Base-by-base conservation (phyloP, 2,329 filamentous ascomycete species). In the Exophiala calicioides region DNA sequence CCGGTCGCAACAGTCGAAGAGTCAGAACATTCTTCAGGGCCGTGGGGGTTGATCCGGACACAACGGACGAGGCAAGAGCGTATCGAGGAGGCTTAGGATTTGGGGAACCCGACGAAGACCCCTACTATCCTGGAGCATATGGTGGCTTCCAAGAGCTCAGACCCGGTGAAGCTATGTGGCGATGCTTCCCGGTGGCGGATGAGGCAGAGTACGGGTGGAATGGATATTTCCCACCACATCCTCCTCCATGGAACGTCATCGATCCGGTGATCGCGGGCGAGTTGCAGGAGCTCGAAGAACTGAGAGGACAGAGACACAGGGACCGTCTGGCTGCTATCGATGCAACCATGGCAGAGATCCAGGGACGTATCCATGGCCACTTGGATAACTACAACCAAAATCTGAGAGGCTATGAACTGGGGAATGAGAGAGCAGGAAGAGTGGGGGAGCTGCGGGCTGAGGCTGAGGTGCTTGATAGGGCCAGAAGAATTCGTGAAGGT, bases 31-130 rank as follows among this genome's bases (percentile, higher is more conserved):
- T 33, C 27, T 33, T 43, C 26, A 37, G 47, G 32, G 34, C 32
- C 3, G 24, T 54, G 9, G 39, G 35, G 4, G 24, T 50, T n/a
- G 32, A 47, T 20, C 51, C 51, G 23, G 46, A 40, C 15, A 38
- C 42, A 20, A 33, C 37, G 31, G 21, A 37, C 26, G 36, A 36
- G 8, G 13, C 19, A 36, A 16, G 4, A 18, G 13, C 18, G 4
- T 26, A 38, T 27, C 35, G 33, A 36, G 32, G n/a, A 31, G 12
- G 29, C 15, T 4, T 36, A 21, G 13, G 24, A 10, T n/a, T n/a
- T n/a, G n/a, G n/a, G n/a, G n/a, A 23, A 18, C 31, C 20, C 15
- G 33, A 36, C 24, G 30, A 34, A 21, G 27, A 6, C 12, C 15
- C 20, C 9, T 18, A 27, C 9, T 39, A 9, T 19, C 27, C 15